Conservation (phyloP, 2,329 filamentous ascomycete genomes). For the Diatrype stigma region DNA sequence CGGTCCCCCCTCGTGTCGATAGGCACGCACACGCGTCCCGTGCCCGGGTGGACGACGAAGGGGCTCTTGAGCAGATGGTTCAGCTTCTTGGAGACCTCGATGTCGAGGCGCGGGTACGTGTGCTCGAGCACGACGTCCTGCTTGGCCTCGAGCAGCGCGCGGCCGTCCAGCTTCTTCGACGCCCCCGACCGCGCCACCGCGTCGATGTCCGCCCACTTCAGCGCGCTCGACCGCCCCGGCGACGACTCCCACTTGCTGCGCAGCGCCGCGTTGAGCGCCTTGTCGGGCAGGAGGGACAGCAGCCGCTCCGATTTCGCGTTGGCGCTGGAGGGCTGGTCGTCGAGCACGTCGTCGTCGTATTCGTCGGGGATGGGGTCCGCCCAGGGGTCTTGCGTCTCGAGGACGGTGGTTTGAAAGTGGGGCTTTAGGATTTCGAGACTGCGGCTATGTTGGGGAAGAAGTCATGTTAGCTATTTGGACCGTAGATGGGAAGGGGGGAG, state of each 20-base stretch:
- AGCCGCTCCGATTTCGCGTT: slow-evolving; percentile 72
- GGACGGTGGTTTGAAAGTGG: slow-evolving; percentile 79
- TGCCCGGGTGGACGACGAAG: slow-evolving; percentile 94
- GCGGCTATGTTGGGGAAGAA: slow-evolving; percentile 47
- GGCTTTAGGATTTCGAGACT: slow-evolving; percentile 80
- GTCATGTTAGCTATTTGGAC: not conserved
- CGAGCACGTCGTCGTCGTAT: not conserved
- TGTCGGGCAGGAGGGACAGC: slow-evolving; percentile 80
- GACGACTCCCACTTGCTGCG: slow-evolving; percentile 88
- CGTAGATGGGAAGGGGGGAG: not conserved
- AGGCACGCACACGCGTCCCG: slow-evolving; percentile 89
- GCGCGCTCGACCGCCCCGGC: slow-evolving; percentile 68
- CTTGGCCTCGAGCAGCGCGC: slow-evolving; percentile 78
- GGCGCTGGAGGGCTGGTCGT: slow-evolving; percentile 39
- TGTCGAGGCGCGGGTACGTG: slow-evolving; percentile 94
- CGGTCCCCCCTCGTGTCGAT: slow-evolving; percentile 65
- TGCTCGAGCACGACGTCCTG: slow-evolving; percentile 97
- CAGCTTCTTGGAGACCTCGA: slow-evolving; percentile 94
- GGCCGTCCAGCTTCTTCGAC: slow-evolving; percentile 66
- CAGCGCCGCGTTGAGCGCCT: slow-evolving; percentile 69
- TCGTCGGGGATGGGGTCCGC: not conserved
- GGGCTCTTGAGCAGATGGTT: slow-evolving; percentile 97
- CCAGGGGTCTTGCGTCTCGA: slow-evolving; percentile 84
- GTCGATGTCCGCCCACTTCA: slow-evolving; percentile 95
- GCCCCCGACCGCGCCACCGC: slow-evolving; percentile 72